Conservation (phyloP, 2,329 filamentous ascomycete genomes). For the Aspergillus sp. region DNA sequence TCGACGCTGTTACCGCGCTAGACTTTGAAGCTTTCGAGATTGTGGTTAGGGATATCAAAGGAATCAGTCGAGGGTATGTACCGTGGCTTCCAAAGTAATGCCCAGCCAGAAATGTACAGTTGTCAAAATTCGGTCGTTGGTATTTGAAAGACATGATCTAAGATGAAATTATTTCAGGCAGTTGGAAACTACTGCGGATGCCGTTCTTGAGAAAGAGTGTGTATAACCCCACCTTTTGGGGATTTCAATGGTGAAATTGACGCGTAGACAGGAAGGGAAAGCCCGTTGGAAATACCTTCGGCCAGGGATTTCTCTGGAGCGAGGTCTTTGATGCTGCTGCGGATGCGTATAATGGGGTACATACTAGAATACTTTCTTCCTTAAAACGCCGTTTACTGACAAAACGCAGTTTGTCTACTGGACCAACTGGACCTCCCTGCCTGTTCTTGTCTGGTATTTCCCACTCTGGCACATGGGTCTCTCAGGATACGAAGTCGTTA, state of each 20-base stretch:
- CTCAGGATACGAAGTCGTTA: constrained; percentile 87
- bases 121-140: constrained; percentile 41
- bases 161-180: constrained; percentile 44
- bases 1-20: constrained; percentile 89
- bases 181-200: constrained; percentile 48
- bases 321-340: constrained; percentile 78
- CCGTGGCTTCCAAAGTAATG: constrained; percentile 88
- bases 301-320: constrained; percentile 69
- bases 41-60: constrained; percentile 83
- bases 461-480: constrained; percentile 99
- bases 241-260: constrained; percentile 21
- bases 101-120: constrained; percentile 49
- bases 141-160: constrained; percentile 37
- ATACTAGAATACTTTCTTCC: constrained; percentile 24
- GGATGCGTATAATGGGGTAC: constrained; percentile 87
- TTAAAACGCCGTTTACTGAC: constrained; percentile 23
- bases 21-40: constrained; percentile 91
- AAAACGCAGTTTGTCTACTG: constrained; percentile 79
- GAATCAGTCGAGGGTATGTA: constrained; percentile 96
- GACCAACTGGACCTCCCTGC: constrained; percentile 88
- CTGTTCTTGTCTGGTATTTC: constrained; percentile 93
- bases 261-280: constrained; percentile 66
- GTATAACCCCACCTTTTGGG: constrained; percentile 38
- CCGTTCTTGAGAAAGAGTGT: constrained; percentile 71
- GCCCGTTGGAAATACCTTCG: constrained; percentile 68